Conservation (phyloP, 2,329 filamentous ascomycete species). For the Aspergillus brasiliensis region DNA sequence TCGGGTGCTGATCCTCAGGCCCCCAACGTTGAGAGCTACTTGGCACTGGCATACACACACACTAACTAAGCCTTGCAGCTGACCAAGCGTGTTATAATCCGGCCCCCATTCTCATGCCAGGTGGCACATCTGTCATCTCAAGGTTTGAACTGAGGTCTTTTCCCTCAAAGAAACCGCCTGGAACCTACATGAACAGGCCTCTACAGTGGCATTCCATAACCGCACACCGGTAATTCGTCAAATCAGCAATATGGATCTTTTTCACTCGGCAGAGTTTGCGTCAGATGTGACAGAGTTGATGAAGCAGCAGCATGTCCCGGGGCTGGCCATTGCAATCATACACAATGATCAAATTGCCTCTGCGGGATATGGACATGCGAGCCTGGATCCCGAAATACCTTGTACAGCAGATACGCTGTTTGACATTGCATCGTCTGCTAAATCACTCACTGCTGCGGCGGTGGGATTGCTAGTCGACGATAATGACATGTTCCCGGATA, state of each 20-base stretch:
- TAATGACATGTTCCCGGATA: constrained; percentile 30
- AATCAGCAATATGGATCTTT: constrained; percentile 11
- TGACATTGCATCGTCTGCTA: constrained; percentile 26
- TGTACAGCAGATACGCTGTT: constrained; percentile 29
- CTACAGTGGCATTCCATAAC: not conserved
- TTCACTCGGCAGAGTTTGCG: constrained; percentile 11
- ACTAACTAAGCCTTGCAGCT: too few species aligned
- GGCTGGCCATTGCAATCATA: constrained; percentile 22
- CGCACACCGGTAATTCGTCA: too few species aligned
- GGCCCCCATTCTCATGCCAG: not conserved
- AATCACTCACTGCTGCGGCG: constrained; percentile 30
- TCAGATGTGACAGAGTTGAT: constrained; percentile 14
- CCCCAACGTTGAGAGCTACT: too few species aligned
- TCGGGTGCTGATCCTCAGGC: too few species aligned
- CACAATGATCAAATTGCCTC: constrained; percentile 16
- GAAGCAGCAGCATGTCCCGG: constrained; percentile 21
- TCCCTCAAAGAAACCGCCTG: not conserved
- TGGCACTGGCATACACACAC: too few species aligned
- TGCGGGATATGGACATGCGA: constrained; percentile 23
- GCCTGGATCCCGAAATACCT: constrained; percentile 11
- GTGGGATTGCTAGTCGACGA: constrained; percentile 48
- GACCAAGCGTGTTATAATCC: too few species aligned
- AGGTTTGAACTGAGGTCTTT: not conserved
- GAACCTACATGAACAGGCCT: not conserved
- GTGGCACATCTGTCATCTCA: not conserved